Base-by-base conservation (phyloP, 78 protist genomes). In the Protostelium mycophagum region DNA sequence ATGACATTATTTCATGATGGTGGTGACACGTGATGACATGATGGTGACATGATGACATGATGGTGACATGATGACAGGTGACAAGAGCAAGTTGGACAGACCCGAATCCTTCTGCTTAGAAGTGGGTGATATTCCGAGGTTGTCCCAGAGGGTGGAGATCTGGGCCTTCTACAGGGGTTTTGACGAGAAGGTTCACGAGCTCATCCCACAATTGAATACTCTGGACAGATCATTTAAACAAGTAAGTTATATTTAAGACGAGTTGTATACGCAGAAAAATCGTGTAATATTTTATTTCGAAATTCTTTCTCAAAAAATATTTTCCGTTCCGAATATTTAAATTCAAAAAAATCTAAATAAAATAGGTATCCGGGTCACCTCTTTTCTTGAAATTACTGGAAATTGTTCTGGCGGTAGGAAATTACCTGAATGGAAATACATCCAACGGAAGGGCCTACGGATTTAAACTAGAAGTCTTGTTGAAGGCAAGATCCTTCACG, bases 361-460 rank as follows among this genome's bases (percentile, higher is more conserved):
- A 16, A 51, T 16, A 51, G 73, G 73, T 51, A 5, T 25, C 31
- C 73, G 16, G 16, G 31, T 51, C 73, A 51, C 73, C 73, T 5
- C 5, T 34, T 0, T 91, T 94, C 88, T 89, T 87, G 1, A 38
- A 87, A 36, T 36, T 94, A 0, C n/a, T 94, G 37, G 93, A 91
- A 37, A 90, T 94, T 39, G 38, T 94, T 29, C 88, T 94, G 25
- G 85, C 91, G 35, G 83, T 91, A 1, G 96, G 96, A 39, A 94
- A 94, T 83, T 94, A 89, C 51, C 90, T 94, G 35, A 94, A 94
- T 84, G 91, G 95, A 63, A 91, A 93, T 34, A 94, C 96, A 28
- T 63, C 89, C 25, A 88, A 91, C 85, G 96, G 96, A 36, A 93
- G 91, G n/a, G 83, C 88, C 0, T 85, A 89, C 36, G 96, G 95